Conservation (phyloP, 192 early-diverging fungal species). For the Coemansia sp. region DNA sequence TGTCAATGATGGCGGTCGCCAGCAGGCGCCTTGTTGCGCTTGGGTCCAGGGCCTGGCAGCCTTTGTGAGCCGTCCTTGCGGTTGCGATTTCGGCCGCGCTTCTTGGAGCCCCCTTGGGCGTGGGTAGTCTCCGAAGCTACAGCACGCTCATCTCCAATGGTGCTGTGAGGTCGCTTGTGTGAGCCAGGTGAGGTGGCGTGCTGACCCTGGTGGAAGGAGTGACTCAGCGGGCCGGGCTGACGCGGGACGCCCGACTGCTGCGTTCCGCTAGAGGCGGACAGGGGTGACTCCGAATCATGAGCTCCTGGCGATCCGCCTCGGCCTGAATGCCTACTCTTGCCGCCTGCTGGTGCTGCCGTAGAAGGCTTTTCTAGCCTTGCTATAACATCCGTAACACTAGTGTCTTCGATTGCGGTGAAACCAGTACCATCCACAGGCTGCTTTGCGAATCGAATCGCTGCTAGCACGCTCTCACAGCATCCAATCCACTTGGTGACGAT, state of each 20-base stretch:
- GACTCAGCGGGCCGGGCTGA: not conserved
- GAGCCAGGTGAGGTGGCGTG: not conserved
- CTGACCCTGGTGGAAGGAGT: not conserved
- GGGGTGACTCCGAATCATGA: not conserved
- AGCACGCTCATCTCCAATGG: constrained; percentile 4
- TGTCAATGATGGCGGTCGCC: constrained; percentile 21
- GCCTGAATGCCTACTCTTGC: not conserved
- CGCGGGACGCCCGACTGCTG: not conserved
- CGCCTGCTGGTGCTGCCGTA: no score
- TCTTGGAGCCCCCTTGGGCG: constrained; percentile 10
- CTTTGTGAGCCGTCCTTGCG: constrained; percentile 11
- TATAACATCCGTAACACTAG: not conserved
- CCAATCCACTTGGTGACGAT: constrained; percentile 25
- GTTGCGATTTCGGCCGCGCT: constrained; percentile 18
- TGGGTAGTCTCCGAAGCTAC: not conserved
- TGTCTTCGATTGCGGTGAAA: constrained; percentile 12
- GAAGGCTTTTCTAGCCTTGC: constrained; percentile 5
- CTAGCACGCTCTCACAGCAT: constrained; percentile 21
- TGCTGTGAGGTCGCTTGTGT: constrained; percentile 12
- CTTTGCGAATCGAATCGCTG: not conserved
- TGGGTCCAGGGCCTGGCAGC: not conserved
- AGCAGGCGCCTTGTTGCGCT: constrained; percentile 18
- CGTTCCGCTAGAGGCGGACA: constrained; percentile 1
- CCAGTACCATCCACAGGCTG: not conserved
- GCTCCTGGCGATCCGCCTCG: not conserved